phyloP scores from a whole-genome alignment of 257 asterid genomes.

The Solanum lycopersicoides region DNA sequence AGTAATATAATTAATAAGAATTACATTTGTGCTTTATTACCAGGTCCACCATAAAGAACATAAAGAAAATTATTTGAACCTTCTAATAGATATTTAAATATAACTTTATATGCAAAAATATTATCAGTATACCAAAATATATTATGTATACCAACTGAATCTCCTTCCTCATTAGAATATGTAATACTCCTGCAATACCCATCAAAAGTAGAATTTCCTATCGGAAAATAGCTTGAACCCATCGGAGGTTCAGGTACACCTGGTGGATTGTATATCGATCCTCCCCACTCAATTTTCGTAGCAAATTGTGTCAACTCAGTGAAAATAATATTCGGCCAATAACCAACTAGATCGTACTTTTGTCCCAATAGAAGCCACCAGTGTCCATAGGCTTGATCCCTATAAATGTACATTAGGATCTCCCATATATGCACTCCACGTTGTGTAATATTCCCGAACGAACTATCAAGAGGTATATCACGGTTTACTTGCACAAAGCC shows the following conservation, averaged over 20 bases:
- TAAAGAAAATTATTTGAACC: neutral
- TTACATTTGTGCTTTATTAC: neutral
- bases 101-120: neutral
- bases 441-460: neutral
- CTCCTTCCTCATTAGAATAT: neutral
- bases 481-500: neutral
- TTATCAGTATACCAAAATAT: neutral
- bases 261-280: neutral
- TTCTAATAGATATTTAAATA: neutral
- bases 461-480: neutral
- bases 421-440: neutral
- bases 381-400: neutral
- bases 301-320: neutral
- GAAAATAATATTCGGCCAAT: neutral
- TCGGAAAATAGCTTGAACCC: neutral
- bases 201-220: neutral
- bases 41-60: neutral
- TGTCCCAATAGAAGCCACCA: neutral
- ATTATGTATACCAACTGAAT: neutral
- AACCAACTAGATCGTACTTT: neutral
- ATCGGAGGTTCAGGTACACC: neutral
- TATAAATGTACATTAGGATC: neutral
- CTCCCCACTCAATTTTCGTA: neutral
- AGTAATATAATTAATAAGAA: neutral
- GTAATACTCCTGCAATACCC: neutral